A percentile compares a stretch with the other conserved stretches of the same genome.
These are phyloP conservation scores for Cerioporus squamosus DNA, from an alignment of 1,284 basidiomycete genomes.

Conservation along the genomic window DNA sequence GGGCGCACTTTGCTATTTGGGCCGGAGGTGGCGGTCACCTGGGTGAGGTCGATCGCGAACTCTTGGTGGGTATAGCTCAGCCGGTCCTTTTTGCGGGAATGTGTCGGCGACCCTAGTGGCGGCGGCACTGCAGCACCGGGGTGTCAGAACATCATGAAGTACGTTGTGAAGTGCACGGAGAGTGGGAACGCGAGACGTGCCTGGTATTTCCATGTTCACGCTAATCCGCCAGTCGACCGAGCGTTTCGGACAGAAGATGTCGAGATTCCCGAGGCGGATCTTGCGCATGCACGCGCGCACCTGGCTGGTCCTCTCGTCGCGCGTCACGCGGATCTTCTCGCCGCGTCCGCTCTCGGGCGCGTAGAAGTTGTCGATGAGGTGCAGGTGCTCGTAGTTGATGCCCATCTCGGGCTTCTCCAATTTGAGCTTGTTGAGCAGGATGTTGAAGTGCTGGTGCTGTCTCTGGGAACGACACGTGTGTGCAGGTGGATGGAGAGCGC, in stretches of 20 bases:
- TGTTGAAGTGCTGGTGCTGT: conserved; percentile 89
- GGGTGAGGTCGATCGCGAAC: conserved; percentile 92
- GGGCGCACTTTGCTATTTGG: conserved; percentile 51
- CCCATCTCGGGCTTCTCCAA: conserved; percentile 41
- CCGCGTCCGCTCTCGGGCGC: conserved; percentile 47
- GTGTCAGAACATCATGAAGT: not conserved
- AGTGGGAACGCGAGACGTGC: conserved; percentile 42
- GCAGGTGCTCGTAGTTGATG: conserved; percentile 79
- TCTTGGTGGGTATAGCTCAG: conserved; percentile 94
- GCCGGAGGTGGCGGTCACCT: conserved; percentile 68
- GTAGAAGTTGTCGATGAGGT: conserved; percentile 87
- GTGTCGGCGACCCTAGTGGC: conserved; percentile 60
- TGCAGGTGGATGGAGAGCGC: conserved; percentile 7
- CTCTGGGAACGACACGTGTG: conserved; percentile 45
- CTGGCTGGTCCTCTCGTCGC: conserved; percentile 73
- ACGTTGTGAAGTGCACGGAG: too few relatives aligned
- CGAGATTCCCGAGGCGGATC: conserved; percentile 84
- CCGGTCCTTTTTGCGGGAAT: conserved; percentile 84
- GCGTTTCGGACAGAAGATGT: conserved; percentile 85
- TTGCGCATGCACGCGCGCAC: conserved; percentile 79
- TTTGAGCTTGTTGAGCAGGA: conserved; percentile 80
- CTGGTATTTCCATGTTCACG: conserved; percentile 84
- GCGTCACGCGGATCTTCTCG: conserved; percentile 85
- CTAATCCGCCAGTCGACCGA: conserved; percentile 92
- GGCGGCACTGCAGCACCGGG: conserved; percentile 49